Base-by-base conservation (phyloP, 352 stramenopile species). In the Pythium sp. region DNA sequence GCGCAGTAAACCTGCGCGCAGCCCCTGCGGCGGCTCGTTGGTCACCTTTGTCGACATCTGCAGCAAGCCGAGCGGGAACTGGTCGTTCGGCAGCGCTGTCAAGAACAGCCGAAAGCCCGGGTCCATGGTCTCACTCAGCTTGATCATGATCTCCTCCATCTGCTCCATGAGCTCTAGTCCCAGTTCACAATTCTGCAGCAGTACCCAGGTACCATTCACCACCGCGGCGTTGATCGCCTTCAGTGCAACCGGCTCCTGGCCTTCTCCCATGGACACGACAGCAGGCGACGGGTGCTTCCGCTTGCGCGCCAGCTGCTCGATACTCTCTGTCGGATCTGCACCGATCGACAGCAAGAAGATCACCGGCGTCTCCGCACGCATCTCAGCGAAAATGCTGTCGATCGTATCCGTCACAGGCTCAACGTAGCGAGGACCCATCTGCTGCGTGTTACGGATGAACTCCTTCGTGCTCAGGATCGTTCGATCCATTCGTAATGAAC, bases 1-100 rank as follows among this genome's bases (percentile, higher is more conserved):
- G 5, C 97, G 92, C 47, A 99, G 72, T 34, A 99, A 72, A 28
- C 96, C 97, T 3, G 97, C 97, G 22, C 97, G 93, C 14, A 99
- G 76, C 14, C 97, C 97, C 67, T 98, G 89, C 5, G 97, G 97
- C 43, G 97, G 97, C 65, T 99, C 97, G 68, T 99, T 99, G 6
- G 97, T 99, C 28, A 99, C 97, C 74, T 99, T 99, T 36, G 96
- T 99, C 51, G 92, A 98, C 97, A 99, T 99, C 75, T 99, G 97
- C 55, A 99, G 83, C 72, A 99, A 79, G 2, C 97, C 97, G 0
- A 99, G 75, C 5, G 97, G 97, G 76, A 99, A 99, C 64, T 98
- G 86, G 58, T 97, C 83, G 76, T 98, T 96, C 5, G 97, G 97
- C 14, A 99, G 79, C 43, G 97, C 97, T 8, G 97, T 99, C 59